A percentile compares a stretch with the other conserved stretches of the same genome.
Evolutionary conservation across 139 green algal genomes (phyloP).

Genomic region (Diplosphaera chodatii): DNA sequence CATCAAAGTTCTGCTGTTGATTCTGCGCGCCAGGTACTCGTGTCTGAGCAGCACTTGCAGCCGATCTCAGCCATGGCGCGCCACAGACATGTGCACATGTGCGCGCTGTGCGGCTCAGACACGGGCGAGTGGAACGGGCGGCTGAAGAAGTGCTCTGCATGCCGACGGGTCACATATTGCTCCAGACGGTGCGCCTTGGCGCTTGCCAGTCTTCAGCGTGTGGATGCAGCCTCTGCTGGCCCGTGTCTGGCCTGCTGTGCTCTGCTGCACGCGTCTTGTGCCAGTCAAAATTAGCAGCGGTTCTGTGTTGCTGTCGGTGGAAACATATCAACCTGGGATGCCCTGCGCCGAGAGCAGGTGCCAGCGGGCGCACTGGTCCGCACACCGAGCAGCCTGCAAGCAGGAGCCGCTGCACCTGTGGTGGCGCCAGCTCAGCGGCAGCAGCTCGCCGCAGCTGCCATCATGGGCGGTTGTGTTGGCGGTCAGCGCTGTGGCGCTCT

Average conservation of each 20-base stretch:
- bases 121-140: background rate
- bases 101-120: background rate
- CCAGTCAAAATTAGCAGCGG: no score
- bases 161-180: background rate
- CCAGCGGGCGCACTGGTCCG: background rate
- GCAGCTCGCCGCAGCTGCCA: background rate
- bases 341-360: no score
- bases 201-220: no score
- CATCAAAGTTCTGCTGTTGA: no score
- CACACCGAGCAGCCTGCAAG: background rate
- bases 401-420: background rate
- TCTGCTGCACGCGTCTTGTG: no score
- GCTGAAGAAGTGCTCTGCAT: background rate
- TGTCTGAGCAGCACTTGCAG: no score
- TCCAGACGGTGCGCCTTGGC: background rate
- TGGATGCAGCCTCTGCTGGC: no score
- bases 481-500: background rate
- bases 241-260: no score
- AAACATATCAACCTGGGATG: no score
- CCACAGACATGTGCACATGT: constrained; percentile 1
- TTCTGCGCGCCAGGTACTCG: no score
- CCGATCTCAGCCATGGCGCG: no score
- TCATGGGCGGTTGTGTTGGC: background rate
- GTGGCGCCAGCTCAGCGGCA: background rate
- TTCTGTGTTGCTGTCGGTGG: no score